Conservation (phyloP, 2,329 filamentous ascomycete genomes). For the Fusarium sp. region DNA sequence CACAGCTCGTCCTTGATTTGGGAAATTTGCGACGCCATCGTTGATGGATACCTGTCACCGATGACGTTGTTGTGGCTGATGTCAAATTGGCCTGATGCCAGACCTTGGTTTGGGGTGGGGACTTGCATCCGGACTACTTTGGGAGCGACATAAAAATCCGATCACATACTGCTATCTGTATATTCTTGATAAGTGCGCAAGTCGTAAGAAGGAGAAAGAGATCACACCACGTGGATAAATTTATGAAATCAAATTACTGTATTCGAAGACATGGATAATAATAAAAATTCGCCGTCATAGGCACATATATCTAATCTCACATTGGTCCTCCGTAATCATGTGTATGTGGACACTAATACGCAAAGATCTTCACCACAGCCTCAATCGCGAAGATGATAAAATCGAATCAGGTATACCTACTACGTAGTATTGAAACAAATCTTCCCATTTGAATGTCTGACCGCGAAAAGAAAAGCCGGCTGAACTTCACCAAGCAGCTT, state of each 20-base stretch:
- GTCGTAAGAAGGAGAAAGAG: too few species aligned
- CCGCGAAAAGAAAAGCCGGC: not conserved
- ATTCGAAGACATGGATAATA: too few species aligned
- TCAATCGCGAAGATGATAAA: conserved; percentile 6
- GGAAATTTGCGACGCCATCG: conserved; percentile 33
- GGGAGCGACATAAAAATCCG: conserved; percentile 16
- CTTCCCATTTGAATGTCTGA: not conserved
- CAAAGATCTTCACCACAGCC: conserved; percentile 13
- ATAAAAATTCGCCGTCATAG: too few species aligned
- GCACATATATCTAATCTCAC: not conserved
- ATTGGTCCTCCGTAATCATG: not conserved
- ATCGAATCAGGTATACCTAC: conserved; percentile 12
- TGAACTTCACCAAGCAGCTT: not conserved
- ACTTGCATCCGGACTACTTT: conserved; percentile 5
- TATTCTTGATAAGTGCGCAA: too few species aligned
- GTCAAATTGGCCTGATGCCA: conserved; percentile 26
- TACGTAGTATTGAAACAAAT: conserved; percentile 16
- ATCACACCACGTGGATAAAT: too few species aligned
- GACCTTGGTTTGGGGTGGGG: conserved; percentile 35
- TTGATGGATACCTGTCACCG: conserved; percentile 31
- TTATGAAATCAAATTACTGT: too few species aligned
- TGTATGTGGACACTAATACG: conserved; percentile 2
- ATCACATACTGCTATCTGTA: not conserved
- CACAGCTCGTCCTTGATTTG: conserved; percentile 39
- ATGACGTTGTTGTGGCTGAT: conserved; percentile 36